Percentiles rank a stretch among this genome's conserved stretches.
Conservation (phyloP, 768 basidiomycete species). For the Boletus rubroflammeus region DNA sequence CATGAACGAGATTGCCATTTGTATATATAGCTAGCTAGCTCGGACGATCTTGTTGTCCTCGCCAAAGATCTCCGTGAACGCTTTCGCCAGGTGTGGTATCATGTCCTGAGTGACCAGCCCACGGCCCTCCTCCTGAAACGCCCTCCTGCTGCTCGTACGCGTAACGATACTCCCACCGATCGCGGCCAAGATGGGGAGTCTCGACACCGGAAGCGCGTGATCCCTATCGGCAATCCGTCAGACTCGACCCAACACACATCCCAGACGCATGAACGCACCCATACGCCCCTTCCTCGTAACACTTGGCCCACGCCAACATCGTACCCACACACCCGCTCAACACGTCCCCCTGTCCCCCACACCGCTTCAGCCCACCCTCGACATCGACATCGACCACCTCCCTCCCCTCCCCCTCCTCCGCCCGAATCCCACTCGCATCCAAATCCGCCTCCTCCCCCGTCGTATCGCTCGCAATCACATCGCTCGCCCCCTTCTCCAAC, state of each 20-base stretch:
- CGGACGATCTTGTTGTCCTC: too few species aligned
- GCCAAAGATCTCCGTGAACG: constrained; percentile 74
- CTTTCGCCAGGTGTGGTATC: constrained; percentile 56
- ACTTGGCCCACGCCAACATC: constrained; percentile 92
- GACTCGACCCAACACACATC: background rate
- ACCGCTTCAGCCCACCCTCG: constrained; percentile 83
- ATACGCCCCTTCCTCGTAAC: constrained; percentile 82
- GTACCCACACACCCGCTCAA: constrained; percentile 85
- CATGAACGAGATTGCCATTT: background rate
- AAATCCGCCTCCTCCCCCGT: constrained; percentile 50
- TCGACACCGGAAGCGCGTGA: constrained; percentile 49
- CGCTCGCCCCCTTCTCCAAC: constrained; percentile 80
- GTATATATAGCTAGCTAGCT: background rate
- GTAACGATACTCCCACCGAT: constrained; percentile 87
- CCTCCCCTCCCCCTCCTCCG: constrained; percentile 42
- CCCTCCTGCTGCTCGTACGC: constrained; percentile 72
- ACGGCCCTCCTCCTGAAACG: constrained; percentile 74
- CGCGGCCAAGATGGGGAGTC: constrained; percentile 81
- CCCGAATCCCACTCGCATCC: constrained; percentile 39
- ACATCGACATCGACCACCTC: constrained; percentile 62
- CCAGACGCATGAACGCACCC: constrained; percentile 45
- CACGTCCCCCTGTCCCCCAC: constrained; percentile 96
- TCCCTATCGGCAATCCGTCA: constrained; percentile 39
- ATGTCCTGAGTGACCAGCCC: constrained; percentile 82
- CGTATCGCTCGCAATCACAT: constrained; percentile 79